Evolutionary conservation across 768 basidiomycete species (phyloP).

Genomic region (Phylloporus sp.): DNA sequence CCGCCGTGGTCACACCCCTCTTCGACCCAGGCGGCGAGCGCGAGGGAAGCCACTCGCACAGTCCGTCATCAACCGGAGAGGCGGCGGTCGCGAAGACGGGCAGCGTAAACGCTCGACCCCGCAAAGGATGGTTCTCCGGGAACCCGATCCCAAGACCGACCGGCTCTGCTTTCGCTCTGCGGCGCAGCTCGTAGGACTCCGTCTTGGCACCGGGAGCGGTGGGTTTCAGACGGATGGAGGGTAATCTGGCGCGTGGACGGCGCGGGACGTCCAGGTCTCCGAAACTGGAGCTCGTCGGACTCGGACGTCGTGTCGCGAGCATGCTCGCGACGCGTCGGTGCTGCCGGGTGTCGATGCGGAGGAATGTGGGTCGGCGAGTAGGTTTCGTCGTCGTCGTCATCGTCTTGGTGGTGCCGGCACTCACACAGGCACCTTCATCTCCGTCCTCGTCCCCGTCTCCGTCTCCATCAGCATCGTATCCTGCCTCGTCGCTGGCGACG

Average conservation of each 20-base stretch:
- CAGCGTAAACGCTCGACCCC: constrained; percentile 17
- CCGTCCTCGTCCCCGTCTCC: neutral
- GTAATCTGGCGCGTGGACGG: neutral
- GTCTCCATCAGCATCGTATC: constrained; percentile 25
- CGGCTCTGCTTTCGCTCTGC: constrained; percentile 5
- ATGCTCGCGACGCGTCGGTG: constrained; percentile 24
- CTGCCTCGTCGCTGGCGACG: constrained; percentile 15
- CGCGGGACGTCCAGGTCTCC: neutral
- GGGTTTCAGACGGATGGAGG: neutral
- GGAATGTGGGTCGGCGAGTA: constrained; percentile 11
- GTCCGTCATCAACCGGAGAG: neutral
- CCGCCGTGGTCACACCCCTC: neutral
- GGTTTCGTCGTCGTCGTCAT: neutral
- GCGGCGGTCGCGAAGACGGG: constrained; percentile 11
- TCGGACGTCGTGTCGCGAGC: constrained; percentile 14
- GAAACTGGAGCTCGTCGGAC: neutral
- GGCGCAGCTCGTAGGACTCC: constrained; percentile 16
- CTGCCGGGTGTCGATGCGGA: constrained; percentile 24
- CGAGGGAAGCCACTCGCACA: constrained; percentile 2
- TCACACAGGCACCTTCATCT: neutral
- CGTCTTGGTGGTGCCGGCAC: neutral
- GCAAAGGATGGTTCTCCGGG: constrained; percentile 21
- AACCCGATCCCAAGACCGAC: constrained; percentile 27
- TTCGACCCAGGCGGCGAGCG: constrained; percentile 1
- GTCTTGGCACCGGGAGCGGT: neutral